These are phyloP conservation scores for Pichia gijzeniarum DNA, from an alignment of 805 yeast genomes.

Conservation along the genomic window DNA sequence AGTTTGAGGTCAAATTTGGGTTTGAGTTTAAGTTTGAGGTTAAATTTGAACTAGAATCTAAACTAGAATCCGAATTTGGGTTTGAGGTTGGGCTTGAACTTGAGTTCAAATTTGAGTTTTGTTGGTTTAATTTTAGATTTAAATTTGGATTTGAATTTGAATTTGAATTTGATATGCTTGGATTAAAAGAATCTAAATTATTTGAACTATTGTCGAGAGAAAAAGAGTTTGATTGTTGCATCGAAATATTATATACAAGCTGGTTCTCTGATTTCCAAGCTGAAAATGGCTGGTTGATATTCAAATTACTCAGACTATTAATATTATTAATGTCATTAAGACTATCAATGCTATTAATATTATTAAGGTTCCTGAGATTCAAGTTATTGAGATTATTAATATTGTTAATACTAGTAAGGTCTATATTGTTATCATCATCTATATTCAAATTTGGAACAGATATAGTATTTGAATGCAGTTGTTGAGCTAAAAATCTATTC, in stretches of 20 bases:
- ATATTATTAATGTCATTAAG: neutral
- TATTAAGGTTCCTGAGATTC: neutral
- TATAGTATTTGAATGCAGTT: neutral
- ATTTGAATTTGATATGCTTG: neutral
- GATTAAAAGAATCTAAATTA: neutral
- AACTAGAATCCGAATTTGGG: neutral
- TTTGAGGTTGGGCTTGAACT: slow-evolving; percentile 9
- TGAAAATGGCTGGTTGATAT: neutral
- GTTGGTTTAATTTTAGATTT: slow-evolving; percentile 7
- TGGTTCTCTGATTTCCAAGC: neutral
- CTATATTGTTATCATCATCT: neutral
- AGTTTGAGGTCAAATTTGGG: slow-evolving; percentile 1
- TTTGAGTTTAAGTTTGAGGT: neutral
- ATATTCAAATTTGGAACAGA: neutral
- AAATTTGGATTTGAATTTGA: neutral
- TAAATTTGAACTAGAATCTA: slow-evolving; percentile 3
- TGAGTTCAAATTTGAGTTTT: neutral
- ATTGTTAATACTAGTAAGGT: slow-evolving; percentile 1
- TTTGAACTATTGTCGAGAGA: slow-evolving; percentile 1
- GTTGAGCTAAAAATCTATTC: slow-evolving; percentile 3
- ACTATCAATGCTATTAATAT: neutral
- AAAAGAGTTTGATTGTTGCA: slow-evolving; percentile 11
- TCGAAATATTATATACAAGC: slow-evolving; percentile 4
- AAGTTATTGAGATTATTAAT: slow-evolving; percentile 1
- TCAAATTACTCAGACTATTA: neutral